Base-by-base conservation (phyloP, 2,329 filamentous ascomycete genomes). In the Scytalidium sp. region DNA sequence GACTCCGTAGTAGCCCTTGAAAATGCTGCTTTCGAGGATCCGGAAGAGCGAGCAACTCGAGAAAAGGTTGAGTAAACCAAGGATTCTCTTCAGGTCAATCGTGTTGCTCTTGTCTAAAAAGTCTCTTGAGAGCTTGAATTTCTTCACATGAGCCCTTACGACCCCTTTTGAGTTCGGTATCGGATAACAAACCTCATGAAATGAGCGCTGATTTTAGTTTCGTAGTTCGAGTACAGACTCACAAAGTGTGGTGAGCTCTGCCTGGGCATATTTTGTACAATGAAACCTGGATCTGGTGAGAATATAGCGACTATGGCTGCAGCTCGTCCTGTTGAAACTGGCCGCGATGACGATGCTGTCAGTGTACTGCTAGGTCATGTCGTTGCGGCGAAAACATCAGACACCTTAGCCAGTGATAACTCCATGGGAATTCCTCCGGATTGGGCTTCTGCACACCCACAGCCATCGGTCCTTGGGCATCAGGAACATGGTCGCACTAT, bases 241-340 rank as follows among this genome's bases (percentile, higher is more conserved):
- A 80, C 77, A 21, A 78, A 75, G 62, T 92, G 87, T 65, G 84
- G 87, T 36, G 87, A 92, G 62, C 79, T 96, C 49, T 87, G 82
- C 65, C 75, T 92, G 46, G 92, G 91, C 22, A 71, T 96, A 49
- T 96, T 93, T 73, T 88, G 87, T 56, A 86, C 83, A 13, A 75
- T 81, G 13, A 66, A 72, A 19, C 71, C 76, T 10, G 66, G 65
- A 41, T 74, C 75, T 61, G 65, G 77, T 61, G 70, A 77, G 63
- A 62, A 73, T 58, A 68, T 79, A 46, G 71, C 78, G 54, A 87
- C 83, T 52, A 66, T 79, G 57, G 66, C 73, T 56, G 70, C 71
- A 45, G 79, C 82, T 57, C 71, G 74, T 57, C 74, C 78, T 32
- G 76, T 88, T 58, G 80, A 88, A 65, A 77, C 79, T 55, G 72